Evolutionary conservation across 257 asterid species (phyloP), one percentile per base, ranked within the genome.

Genomic region (Nicotiana noctiflora): DNA sequence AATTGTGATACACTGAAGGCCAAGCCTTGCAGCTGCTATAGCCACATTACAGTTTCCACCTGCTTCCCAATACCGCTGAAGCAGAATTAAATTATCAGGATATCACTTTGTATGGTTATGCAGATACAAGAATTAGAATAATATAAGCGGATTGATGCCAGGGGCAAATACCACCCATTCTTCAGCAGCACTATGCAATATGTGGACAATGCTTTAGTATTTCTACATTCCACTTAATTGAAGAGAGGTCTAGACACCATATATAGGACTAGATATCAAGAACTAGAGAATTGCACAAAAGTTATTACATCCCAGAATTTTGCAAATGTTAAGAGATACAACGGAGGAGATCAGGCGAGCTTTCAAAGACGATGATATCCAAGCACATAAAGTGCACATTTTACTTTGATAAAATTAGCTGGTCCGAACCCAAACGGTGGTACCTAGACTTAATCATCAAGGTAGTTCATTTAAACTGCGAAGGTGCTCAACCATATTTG

Each of bases 1-100:
- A 84, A 95, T 82, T 31, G 98, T 57, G 79, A 76, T 82, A 52
- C 92, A 92, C 4, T 70, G 85, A 84, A 95, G 98, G 65, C 99
- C 99, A 82, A 95, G 86, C 80, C 99, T 93, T 77, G 99, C 91
- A 70, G 99, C 96, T 86, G 99, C 98, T 87, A 95, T 92, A 83
- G 97, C 97, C 96, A 92, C 89, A 88, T 95, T 93, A 88, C 98
- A 91, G 82, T 95, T 95, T 62, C 99, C 99, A 84, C 99, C 99
- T 21, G 99, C 99, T 86, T 93, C 99, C 97, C 99, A 95, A 87
- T 88, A 88, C 87, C 83, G 83, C 98, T 95, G 87, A 76, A 84
- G 78, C 53, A 85, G 31, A 82, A 75, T 40, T 53, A 79, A 32
- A 79, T 25, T 80, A 80, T 88, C 76, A 82, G 67, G 79, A 85